phyloP scores from a whole-genome alignment of 441 rosid species.

The Flueggea neowawraea region DNA sequence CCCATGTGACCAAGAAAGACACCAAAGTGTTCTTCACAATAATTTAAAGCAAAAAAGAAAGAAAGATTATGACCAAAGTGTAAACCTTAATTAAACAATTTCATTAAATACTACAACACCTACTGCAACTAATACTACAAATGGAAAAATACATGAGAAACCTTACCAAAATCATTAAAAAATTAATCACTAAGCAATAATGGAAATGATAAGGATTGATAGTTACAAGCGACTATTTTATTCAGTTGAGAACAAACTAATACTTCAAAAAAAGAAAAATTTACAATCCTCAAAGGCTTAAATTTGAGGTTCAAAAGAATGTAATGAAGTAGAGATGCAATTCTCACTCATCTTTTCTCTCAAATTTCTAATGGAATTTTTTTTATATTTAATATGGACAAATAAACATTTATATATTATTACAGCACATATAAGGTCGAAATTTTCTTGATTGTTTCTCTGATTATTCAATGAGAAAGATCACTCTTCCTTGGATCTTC shows the following conservation, averaged over 20 bases:
- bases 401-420: not conserved
- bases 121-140: too few species aligned
- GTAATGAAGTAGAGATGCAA: not conserved
- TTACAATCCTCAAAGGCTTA: constrained; percentile 24
- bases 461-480: constrained; percentile 3
- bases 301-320: constrained; percentile 12
- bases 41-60: too few species aligned
- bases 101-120: too few species aligned
- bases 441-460: constrained; percentile 3
- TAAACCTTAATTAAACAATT: too few species aligned
- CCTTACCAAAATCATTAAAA: too few species aligned
- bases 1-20: too few species aligned
- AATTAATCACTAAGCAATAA: too few species aligned
- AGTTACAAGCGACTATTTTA: too few species aligned
- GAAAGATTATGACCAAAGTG: too few species aligned
- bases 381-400: constrained; percentile 3
- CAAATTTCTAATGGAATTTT: not conserved
- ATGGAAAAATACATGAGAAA: too few species aligned
- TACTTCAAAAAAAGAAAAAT: constrained; percentile 4
- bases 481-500: constrained; percentile 10
- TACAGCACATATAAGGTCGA: not conserved
- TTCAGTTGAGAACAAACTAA: too few species aligned
- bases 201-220: not conserved
- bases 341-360: not conserved
- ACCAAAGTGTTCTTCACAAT: too few species aligned